Evolutionary conservation across 352 stramenopile genomes (phyloP).

Genomic region (Phytophthora capsici): DNA sequence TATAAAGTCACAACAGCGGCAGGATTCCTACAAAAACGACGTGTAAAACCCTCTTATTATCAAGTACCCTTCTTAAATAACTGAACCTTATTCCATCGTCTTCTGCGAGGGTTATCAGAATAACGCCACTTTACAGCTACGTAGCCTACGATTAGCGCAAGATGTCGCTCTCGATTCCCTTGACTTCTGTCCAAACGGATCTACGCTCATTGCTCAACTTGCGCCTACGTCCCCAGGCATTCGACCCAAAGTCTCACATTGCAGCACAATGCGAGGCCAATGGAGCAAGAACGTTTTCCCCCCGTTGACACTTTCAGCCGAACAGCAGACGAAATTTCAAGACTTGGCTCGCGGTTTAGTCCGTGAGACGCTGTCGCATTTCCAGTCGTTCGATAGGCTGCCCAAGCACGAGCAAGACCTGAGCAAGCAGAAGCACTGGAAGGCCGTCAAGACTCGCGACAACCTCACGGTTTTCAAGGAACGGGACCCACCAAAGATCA

Average conservation of each 20-base stretch:
- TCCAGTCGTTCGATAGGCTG: conserved; percentile 32
- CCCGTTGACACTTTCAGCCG: conserved; percentile 28
- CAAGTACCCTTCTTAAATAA: no score
- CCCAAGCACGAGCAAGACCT: conserved; percentile 22
- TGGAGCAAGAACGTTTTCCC: conserved; percentile 46
- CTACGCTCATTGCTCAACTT: conserved; percentile 26
- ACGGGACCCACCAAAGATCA: conserved; percentile 36
- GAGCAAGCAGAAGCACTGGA: conserved; percentile 44
- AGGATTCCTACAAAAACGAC: no score
- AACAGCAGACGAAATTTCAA: conserved; percentile 35
- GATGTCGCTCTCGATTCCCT: not conserved
- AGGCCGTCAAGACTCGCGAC: conserved; percentile 49
- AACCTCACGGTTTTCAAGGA: conserved; percentile 52
- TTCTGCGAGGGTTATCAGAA: not conserved
- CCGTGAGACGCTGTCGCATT: conserved; percentile 42
- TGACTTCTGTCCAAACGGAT: not conserved
- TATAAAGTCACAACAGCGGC: not conserved
- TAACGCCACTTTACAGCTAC: not conserved
- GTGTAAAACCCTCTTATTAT: no score
- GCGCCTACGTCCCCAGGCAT: not conserved
- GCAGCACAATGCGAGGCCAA: conserved; percentile 16
- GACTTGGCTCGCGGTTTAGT: conserved; percentile 39
- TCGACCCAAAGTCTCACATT: not conserved
- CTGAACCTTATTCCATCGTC: not conserved
- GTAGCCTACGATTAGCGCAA: conserved; percentile 3